Evolutionary conservation across 2,329 filamentous ascomycete species (phyloP), one percentile per base, ranked within the genome.

Genomic region (Fonsecaea monophora): DNA sequence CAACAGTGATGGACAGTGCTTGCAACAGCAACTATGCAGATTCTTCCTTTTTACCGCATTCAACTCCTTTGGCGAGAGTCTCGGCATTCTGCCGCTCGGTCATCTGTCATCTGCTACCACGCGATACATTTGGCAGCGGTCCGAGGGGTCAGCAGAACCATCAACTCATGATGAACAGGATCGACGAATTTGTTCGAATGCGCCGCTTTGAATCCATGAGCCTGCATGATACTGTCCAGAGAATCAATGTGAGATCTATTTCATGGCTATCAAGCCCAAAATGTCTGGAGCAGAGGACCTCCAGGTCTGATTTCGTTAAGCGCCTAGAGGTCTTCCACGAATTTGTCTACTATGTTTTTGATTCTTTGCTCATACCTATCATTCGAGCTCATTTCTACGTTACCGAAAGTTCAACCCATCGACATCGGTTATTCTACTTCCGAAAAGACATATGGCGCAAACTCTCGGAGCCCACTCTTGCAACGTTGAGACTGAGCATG

Each of bases 321-420:
- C 89, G 94, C 10, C 82, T 81, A 32, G 91, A 97, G 74, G 83
- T 98, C 0, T 86, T 97, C 57, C 80, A 88, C 61, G 95, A 99
- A 76, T 89, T 98, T 65, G 74, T 98, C 6, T 98, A 97, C 79
- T 99, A 94, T 76, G 71, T 96, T 3, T 95, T 99, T 74, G 95
- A 99, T 78, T 97, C 94, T 0, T 83, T 97, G 25, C 76, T 99
- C 64, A 91, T 98, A 73, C 94, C 95, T 9, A 83, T 99, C 7
- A 86, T 98, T 56, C 88, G 92, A 38, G 89, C 87, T 69, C 94
- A 95, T 74, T 99, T 99, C 74, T 94, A 98, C 75, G 91, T 97
- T 42, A 99, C 95, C 0, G 95, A 99, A 77, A 95, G 93, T 0
- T 93, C 88, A 69, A 83, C 84, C 1, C 88, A 97, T 75, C 89